Base-by-base conservation (phyloP, 2,329 filamentous ascomycete species). In the Triangularia setosa region DNA sequence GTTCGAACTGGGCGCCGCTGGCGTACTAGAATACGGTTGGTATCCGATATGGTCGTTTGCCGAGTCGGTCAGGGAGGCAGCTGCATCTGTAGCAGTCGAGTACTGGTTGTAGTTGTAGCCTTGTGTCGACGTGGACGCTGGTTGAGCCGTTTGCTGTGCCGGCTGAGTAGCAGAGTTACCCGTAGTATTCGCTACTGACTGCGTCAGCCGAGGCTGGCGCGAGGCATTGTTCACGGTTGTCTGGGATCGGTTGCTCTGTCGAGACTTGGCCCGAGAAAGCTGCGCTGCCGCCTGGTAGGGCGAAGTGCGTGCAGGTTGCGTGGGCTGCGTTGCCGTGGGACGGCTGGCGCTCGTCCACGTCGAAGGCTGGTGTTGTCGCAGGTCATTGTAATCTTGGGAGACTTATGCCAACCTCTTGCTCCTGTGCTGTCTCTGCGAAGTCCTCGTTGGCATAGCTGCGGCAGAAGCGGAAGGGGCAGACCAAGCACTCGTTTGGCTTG, bases 21-120 rank as follows among this genome's bases (percentile, higher is more conserved):
- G 63, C 70, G 52, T 71, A n/a, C 73, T 75, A n/a, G 73, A 67
- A 61, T 75, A 74, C 9, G 77, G 74, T 56, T 80, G 70, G 57
- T 73, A 73, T 1, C 65, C 64, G 21, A 69, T 61, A 2, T 62
- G 62, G 68, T 66, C 77, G 71, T 7, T 71, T 6, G 72, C 57
- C 57, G 68, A 40, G 24, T 68, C 64, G 9, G 65, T 56, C 18
- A 66, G 67, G 4, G 64, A 61, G 40, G 12, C 63, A n/a, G 64
- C 40, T 24, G 33, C 27, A 5, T 28, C 61, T 3, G 27, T 30
- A 12, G 60, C 63, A 27, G 52, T 62, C 23, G 68, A 64, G 35
- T 73, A 71, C 14, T 71, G 70, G 52, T 60, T 63, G 12, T 71
- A 70, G 25, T 62, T 69, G 63, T 73, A 73, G 27, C 27, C 63